These are phyloP conservation scores for Nothophytophthora sp. DNA, from an alignment of 352 stramenopile genomes.

Conservation along the genomic window DNA sequence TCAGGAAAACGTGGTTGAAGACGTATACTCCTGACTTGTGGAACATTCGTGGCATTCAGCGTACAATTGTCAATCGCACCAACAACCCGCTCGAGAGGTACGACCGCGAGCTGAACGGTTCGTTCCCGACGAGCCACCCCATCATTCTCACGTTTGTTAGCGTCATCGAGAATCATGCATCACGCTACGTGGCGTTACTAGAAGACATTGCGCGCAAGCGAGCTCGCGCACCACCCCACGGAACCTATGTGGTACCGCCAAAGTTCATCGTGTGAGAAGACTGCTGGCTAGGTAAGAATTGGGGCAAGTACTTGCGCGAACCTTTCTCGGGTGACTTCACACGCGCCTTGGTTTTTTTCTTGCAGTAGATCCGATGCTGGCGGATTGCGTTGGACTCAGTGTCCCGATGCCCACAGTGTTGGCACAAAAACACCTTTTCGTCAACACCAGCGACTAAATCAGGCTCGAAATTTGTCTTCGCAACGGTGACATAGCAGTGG, in stretches of 20 bases:
- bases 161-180: neutral
- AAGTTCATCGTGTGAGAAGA: neutral
- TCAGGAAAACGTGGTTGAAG: conserved; percentile 7
- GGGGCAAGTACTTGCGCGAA: neutral
- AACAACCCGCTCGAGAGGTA: conserved; percentile 6
- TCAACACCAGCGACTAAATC: conserved; percentile 2
- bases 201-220: conserved; percentile 1
- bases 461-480: neutral
- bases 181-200: neutral
- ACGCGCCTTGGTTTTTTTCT: too few relatives aligned
- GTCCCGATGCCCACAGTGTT: neutral
- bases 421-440: neutral
- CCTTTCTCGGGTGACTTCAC: too few relatives aligned
- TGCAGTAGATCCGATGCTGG: neutral
- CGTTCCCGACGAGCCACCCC: neutral
- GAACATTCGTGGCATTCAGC: conserved; percentile 1
- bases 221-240: neutral
- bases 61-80: neutral
- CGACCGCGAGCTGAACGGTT: conserved; percentile 2
- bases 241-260: neutral
- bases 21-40: conserved; percentile 2
- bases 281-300: too few relatives aligned
- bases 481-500: neutral
- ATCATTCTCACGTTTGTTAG: neutral
- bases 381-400: neutral